phyloP scores from a whole-genome alignment of 2,329 filamentous ascomycete species.

The Mycosphaerella sp. region DNA sequence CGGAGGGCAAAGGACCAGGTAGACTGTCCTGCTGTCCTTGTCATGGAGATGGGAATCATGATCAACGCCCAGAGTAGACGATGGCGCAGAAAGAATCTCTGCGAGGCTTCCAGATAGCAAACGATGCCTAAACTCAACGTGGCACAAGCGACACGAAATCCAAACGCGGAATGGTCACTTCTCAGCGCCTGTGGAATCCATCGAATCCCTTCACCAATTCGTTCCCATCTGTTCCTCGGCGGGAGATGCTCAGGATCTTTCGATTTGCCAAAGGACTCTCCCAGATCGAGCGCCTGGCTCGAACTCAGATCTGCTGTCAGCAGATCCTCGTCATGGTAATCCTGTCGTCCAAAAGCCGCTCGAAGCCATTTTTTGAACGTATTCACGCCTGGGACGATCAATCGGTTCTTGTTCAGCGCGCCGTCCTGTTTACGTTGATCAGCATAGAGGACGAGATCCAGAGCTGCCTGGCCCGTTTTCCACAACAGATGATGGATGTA shows the following conservation, averaged over 20 bases:
- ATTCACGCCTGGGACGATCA: conserved; percentile 58
- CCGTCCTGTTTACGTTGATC: conserved; percentile 60
- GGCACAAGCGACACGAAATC: conserved; percentile 63
- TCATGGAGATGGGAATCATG: conserved; percentile 64
- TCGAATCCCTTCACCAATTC: conserved; percentile 55
- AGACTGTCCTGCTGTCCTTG: conserved; percentile 60
- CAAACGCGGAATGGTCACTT: conserved; percentile 60
- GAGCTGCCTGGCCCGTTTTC: conserved; percentile 53
- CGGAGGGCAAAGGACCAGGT: conserved; percentile 62
- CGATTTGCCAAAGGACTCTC: conserved; percentile 54
- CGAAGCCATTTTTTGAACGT: conserved; percentile 60
- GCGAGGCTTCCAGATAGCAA: conserved; percentile 56
- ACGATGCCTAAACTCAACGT: conserved; percentile 66
- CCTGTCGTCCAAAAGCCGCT: conserved; percentile 48
- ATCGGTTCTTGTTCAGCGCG: conserved; percentile 53
- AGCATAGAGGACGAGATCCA: conserved; percentile 61
- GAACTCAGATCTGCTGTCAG: conserved; percentile 51
- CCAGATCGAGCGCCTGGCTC: conserved; percentile 55
- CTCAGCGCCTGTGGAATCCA: conserved; percentile 54
- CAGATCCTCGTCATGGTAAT: conserved; percentile 50
- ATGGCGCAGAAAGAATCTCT: conserved; percentile 61
- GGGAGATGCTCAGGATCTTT: conserved; percentile 71
- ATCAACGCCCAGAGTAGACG: conserved; percentile 72
- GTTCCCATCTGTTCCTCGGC: conserved; percentile 53
- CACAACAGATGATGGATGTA: conserved; percentile 63